Percentiles rank a stretch among this genome's conserved stretches.
Evolutionary conservation across 108 stramenopile genomes (phyloP).

Genomic region (Mayamaea pseudoterrestris): DNA sequence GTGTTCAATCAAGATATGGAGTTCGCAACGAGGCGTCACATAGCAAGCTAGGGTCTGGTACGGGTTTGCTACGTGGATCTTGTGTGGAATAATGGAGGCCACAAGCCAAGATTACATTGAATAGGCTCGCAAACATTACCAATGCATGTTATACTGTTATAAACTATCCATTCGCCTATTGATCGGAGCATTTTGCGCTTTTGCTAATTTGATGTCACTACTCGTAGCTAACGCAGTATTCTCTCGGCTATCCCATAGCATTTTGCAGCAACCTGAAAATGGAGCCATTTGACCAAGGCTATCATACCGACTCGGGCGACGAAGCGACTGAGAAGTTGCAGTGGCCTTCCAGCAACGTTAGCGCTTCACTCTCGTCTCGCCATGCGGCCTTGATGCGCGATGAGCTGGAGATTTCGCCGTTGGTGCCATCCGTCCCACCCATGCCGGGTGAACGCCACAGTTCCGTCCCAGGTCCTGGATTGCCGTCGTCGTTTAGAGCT

Average conservation of each 20-base stretch:
- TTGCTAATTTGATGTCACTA: background rate
- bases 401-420: background rate
- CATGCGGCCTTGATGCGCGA: background rate
- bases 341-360: no score
- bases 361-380: no score
- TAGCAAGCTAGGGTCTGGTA: no score
- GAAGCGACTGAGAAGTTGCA: background rate
- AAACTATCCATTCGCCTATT: no score
- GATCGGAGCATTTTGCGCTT: background rate
- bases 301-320: background rate
- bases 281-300: background rate
- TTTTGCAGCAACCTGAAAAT: background rate
- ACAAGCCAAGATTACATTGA: no score
- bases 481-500: background rate
- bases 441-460: background rate
- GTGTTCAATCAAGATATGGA: no score
- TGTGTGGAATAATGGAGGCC: no score
- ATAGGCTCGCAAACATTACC: no score
- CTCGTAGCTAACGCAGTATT: background rate
- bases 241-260: no score
- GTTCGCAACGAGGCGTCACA: no score
- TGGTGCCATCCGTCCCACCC: background rate
- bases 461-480: background rate
- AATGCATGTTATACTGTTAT: no score
- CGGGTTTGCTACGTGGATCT: no score